Evolutionary conservation across 352 stramenopile genomes (phyloP).

Genomic region (Globisporangium barbulae): DNA sequence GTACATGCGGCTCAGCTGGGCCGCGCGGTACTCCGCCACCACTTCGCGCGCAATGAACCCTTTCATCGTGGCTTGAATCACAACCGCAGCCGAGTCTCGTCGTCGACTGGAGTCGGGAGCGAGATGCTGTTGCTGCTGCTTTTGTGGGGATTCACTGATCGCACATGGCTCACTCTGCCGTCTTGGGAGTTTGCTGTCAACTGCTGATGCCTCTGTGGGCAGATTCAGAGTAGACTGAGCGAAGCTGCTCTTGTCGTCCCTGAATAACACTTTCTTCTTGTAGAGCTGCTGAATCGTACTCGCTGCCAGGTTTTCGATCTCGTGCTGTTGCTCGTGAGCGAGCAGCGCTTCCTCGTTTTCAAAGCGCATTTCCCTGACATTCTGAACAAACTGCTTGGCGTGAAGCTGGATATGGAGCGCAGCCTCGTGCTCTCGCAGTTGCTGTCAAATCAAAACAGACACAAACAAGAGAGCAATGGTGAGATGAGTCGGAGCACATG

Average conservation of each 20-base stretch:
- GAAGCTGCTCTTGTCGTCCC: not conserved
- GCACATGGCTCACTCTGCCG: not conserved
- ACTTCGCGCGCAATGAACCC: constrained; percentile 22
- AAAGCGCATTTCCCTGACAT: not conserved
- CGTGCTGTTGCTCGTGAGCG: constrained; percentile 27
- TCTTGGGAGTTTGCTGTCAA: not conserved
- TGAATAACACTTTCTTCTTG: constrained; percentile 12
- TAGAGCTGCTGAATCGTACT: constrained; percentile 40
- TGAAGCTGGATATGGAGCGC: constrained; percentile 22
- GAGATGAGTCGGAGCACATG: not conserved
- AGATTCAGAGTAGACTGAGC: not conserved
- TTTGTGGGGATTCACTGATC: not conserved
- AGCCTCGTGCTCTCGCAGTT: constrained; percentile 17
- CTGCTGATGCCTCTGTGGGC: not conserved
- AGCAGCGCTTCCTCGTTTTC: constrained; percentile 16
- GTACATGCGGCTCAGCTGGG: constrained; percentile 51
- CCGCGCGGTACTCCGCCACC: constrained; percentile 26
- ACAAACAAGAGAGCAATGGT: not conserved
- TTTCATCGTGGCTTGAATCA: constrained; percentile 39
- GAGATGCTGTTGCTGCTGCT: not conserved
- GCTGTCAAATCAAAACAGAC: not conserved
- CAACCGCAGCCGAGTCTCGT: constrained; percentile 22
- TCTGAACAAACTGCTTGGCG: not conserved
- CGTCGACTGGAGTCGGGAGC: not conserved
- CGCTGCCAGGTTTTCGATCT: constrained; percentile 40